Evolutionary conservation across 1,284 basidiomycete genomes (phyloP).

Genomic region (Agaricales sp.): DNA sequence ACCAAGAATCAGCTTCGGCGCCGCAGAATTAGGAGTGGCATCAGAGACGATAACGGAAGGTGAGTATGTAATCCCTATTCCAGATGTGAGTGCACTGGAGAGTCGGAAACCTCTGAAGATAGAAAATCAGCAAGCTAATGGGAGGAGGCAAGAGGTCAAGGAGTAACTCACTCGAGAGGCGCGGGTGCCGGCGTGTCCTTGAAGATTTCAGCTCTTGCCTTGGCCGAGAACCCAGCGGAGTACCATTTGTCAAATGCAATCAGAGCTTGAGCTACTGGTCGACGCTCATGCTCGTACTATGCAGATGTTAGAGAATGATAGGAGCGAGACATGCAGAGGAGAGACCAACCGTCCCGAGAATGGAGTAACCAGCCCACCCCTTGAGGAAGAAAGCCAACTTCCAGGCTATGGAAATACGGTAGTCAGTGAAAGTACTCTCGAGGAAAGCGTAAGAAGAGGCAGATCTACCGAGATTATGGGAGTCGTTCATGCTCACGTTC

Average conservation of each 20-base stretch:
- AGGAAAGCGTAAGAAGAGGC: neutral
- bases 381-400: conserved; percentile 67
- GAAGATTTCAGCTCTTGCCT: conserved; percentile 48
- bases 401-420: conserved; percentile 39
- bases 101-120: conserved; percentile 41
- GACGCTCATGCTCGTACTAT: conserved; percentile 64
- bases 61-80: conserved; percentile 54
- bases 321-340: conserved; percentile 2
- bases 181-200: conserved; percentile 34
- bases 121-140: neutral
- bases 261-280: conserved; percentile 69
- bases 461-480: conserved; percentile 56
- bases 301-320: neutral
- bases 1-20: conserved; percentile 41
- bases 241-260: conserved; percentile 76
- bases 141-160: neutral
- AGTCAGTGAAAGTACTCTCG: neutral
- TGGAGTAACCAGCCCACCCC: conserved; percentile 52
- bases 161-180: conserved; percentile 41
- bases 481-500: conserved; percentile 80
- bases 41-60: conserved; percentile 39
- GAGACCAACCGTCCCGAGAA: conserved; percentile 61
- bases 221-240: conserved; percentile 67
- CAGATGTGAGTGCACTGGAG: conserved; percentile 39
- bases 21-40: conserved; percentile 25